phyloP scores from a whole-genome alignment of 805 yeast species.

The Nadsonia fulvescens region DNA sequence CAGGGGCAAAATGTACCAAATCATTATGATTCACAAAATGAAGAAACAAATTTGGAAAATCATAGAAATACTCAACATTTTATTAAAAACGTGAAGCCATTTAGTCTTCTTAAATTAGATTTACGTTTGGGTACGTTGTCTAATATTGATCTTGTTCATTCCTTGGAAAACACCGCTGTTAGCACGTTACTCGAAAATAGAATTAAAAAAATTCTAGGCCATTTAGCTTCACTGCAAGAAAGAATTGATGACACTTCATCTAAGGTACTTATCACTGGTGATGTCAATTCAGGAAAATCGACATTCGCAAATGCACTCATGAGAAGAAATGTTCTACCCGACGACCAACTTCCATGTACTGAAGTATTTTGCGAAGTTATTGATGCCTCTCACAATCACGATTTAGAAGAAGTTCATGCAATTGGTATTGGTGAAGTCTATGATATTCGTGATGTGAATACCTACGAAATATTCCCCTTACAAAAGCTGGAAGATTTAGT shows the following conservation, averaged over 20 bases:
- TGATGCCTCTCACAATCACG: slow-evolving; percentile 59
- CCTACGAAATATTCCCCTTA: slow-evolving; percentile 41
- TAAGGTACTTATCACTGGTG: slow-evolving; percentile 92
- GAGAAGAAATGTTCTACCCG: slow-evolving; percentile 65
- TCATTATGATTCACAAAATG: too few species aligned
- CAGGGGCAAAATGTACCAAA: too few species aligned
- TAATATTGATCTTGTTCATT: slow-evolving; percentile 26
- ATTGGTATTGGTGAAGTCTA: slow-evolving; percentile 33
- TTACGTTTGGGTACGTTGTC: slow-evolving; percentile 32
- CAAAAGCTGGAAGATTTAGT: slow-evolving; percentile 51
- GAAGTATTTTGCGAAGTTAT: slow-evolving; percentile 88
- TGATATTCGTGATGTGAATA: slow-evolving; percentile 36
- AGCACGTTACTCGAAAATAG: slow-evolving; percentile 55
- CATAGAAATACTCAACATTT: too few species aligned
- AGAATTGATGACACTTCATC: slow-evolving; percentile 84
- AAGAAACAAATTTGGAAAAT: too few species aligned
- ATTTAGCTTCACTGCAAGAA: slow-evolving; percentile 51
- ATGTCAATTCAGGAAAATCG: slow-evolving; percentile 89
- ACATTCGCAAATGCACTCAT: slow-evolving; percentile 85
- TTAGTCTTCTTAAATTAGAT: slow-evolving; percentile 46
- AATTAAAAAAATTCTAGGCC: slow-evolving; percentile 44
- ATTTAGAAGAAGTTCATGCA: slow-evolving; percentile 86
- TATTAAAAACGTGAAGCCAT: too few species aligned
- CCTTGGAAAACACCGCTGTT: slow-evolving; percentile 49
- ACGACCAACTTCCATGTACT: slow-evolving; percentile 96